Base-by-base conservation (phyloP, 371 early-diverging fungal genomes). In the Coemansia sp. region DNA sequence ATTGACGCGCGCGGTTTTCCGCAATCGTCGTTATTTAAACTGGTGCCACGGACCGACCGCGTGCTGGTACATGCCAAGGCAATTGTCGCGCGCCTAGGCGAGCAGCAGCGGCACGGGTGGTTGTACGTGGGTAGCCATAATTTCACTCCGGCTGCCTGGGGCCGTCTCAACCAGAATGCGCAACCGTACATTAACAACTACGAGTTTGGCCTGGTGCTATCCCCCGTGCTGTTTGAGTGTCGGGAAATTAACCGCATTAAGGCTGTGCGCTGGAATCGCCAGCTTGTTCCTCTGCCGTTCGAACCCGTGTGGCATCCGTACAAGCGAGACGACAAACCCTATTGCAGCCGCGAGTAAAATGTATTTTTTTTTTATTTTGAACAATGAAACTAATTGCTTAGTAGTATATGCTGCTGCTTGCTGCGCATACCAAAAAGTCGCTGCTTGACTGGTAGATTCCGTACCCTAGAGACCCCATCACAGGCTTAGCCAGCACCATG, bases 81-180 rank as follows among this genome's bases (percentile, higher is more conserved):
- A 2, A 55, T 72, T n/a, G 52, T 68, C 11, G 62, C 72, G 5
- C 59, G 63, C 3, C 36, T 52, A 5, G 64, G 68, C 31, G 49
- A 13, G 10, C 30, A 30, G 0, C 72, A 72, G 42, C 2, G 20
- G 1, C 4, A 14, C 3, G 72, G 72, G 8, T 72, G 72, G 68
- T 30, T 67, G 31, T 71, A 63, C 11, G 2, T 67, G 16, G 68
- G 68, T 5, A 68, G 63, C 39, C 75, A 75, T 31, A 75, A 75
- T 40, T 75, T 59, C 45, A 63, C 71, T 2, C 62, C 41, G 8
- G 75, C 60, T 5, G 75, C 70, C 0, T 75, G 75, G 75, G 75
- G 75, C 6, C 43, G 55, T 0, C 13, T 63, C 39, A 2, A 13
- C n/a, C 1, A 32, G 14, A 13, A 31, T 8, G 35, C 32, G 8